These are phyloP conservation scores for Acrocalymma vagum DNA, from an alignment of 2,329 filamentous ascomycete genomes.

Conservation along the genomic window DNA sequence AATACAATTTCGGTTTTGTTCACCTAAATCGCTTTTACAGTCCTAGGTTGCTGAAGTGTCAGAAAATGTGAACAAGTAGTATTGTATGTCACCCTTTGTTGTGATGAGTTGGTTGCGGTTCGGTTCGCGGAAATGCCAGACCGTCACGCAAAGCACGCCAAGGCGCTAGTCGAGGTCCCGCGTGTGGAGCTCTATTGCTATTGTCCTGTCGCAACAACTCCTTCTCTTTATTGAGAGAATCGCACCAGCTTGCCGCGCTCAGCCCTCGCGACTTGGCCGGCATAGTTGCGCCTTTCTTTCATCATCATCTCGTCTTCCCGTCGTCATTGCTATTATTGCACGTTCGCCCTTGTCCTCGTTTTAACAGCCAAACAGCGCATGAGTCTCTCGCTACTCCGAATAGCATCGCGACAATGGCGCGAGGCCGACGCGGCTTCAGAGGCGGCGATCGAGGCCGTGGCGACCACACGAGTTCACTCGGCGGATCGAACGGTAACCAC, in stretches of 20 bases:
- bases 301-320: slow-evolving; percentile 1
- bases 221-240: slow-evolving; percentile 3
- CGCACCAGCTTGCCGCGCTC: neutral
- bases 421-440: slow-evolving; percentile 31
- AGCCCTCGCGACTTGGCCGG: neutral
- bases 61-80: no score
- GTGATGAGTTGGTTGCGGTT: neutral
- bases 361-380: no score
- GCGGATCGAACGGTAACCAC: slow-evolving; percentile 20
- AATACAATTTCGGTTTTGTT: slow-evolving; percentile 21
- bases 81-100: no score
- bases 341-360: no score
- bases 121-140: neutral
- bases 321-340: no score
- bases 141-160: neutral
- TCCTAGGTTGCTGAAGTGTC: no score
- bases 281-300: slow-evolving; percentile 2
- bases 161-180: slow-evolving; percentile 1
- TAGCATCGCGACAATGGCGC: slow-evolving; percentile 41
- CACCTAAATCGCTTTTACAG: no score
- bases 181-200: no score
- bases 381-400: slow-evolving; percentile 7
- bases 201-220: no score
- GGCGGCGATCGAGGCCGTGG: slow-evolving; percentile 27
- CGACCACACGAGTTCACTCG: slow-evolving; percentile 14